A percentile compares a stretch with the other conserved stretches of the same genome.
Conservation (phyloP, 2,329 filamentous ascomycete genomes). For the Aspergillus terreus region DNA sequence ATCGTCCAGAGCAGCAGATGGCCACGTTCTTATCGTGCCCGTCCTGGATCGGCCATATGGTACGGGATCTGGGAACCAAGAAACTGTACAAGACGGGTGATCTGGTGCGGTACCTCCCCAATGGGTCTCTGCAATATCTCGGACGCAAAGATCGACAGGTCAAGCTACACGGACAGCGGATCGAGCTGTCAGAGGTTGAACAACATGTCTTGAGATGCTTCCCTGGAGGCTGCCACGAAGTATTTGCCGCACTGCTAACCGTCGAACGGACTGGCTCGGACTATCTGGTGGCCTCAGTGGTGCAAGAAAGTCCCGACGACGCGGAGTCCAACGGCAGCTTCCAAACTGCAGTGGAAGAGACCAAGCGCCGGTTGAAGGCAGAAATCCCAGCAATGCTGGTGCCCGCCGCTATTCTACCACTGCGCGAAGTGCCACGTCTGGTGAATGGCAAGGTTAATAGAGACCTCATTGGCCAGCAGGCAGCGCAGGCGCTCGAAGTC, state of each 20-base stretch:
- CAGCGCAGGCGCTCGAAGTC: background rate
- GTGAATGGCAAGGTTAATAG: conserved; percentile 4
- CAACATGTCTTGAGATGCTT: conserved; percentile 8
- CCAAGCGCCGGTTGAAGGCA: conserved; percentile 8
- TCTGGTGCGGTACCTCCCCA: conserved; percentile 17
- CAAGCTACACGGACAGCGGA: conserved; percentile 53
- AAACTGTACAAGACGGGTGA: conserved; percentile 24
- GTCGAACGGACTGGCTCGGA: too few species aligned
- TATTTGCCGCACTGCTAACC: background rate
- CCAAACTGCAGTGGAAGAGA: background rate
- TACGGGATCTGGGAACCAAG: conserved; percentile 32
- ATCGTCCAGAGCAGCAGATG: conserved; percentile 26
- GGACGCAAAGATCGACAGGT: conserved; percentile 44
- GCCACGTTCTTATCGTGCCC: conserved; percentile 19
- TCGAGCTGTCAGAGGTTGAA: conserved; percentile 52
- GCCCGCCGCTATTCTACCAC: background rate
- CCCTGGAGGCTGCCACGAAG: background rate
- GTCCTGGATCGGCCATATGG: conserved; percentile 5
- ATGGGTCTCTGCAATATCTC: conserved; percentile 33
- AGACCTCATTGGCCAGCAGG: background rate
- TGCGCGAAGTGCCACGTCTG: background rate
- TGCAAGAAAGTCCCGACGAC: background rate
- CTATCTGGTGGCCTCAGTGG: background rate
- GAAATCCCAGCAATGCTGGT: conserved; percentile 12
- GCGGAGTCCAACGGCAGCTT: background rate